Evolutionary conservation across 2,329 filamentous ascomycete genomes (phyloP).

Genomic region (Metarhizium album): DNA sequence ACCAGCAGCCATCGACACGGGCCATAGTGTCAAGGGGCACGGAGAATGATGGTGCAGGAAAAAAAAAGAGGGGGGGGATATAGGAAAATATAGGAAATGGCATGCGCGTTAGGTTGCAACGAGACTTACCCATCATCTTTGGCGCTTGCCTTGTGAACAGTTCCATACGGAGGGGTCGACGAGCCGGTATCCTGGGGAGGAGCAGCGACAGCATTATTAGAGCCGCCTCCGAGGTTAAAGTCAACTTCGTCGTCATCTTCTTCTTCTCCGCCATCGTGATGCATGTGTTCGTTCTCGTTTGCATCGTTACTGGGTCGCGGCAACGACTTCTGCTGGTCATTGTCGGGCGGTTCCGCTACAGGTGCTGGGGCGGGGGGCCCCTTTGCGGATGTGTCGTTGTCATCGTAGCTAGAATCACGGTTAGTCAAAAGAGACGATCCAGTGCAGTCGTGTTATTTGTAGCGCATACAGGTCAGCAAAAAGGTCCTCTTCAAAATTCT

Average conservation of each 20-base stretch:
- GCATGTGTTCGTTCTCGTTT: constrained; percentile 30
- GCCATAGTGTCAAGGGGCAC: background rate
- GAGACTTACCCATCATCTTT: constrained; percentile 35
- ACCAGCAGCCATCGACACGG: background rate
- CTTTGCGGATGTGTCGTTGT: constrained; percentile 39
- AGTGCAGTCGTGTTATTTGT: background rate
- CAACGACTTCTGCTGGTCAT: constrained; percentile 17
- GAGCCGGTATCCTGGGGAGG: constrained; percentile 20
- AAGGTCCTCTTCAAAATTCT: constrained; percentile 85
- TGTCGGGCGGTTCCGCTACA: constrained; percentile 15
- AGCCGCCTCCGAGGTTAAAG: constrained; percentile 42
- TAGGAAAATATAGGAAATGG: background rate
- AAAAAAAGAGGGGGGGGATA: background rate
- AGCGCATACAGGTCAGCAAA: constrained; percentile 79
- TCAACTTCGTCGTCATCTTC: constrained; percentile 49
- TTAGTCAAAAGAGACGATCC: constrained; percentile 5
- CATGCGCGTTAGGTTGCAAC: background rate
- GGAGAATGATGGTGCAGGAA: background rate
- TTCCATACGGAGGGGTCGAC: constrained; percentile 24
- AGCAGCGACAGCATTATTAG: constrained; percentile 18
- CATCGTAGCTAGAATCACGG: constrained; percentile 46
- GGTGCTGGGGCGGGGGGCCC: constrained; percentile 22
- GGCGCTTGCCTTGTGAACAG: constrained; percentile 51
- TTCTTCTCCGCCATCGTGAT: constrained; percentile 32
- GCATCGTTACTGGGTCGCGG: background rate